phyloP scores from a whole-genome alignment of 768 basidiomycete genomes.

The Phaffia tasmanica region DNA sequence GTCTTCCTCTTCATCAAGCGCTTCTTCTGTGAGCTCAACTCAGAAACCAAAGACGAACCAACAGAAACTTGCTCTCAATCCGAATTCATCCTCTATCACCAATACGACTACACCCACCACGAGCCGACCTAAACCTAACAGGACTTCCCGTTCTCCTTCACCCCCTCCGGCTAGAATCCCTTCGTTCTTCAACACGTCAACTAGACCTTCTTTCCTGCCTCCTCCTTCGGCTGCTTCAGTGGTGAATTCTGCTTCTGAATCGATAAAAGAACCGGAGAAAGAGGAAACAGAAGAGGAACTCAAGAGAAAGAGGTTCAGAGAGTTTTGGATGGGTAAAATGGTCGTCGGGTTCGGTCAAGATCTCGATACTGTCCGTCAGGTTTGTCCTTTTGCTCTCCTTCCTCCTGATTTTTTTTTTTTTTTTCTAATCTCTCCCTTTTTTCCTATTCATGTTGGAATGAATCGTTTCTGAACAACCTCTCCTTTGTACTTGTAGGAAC shows the following conservation, averaged over 20 bases:
- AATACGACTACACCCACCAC: background rate
- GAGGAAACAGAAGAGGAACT: slow-evolving; percentile 43
- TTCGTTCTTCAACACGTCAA: slow-evolving; percentile 9
- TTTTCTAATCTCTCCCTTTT: background rate
- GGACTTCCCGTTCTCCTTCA: slow-evolving; percentile 8
- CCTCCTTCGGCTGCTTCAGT: background rate
- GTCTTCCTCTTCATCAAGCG: background rate
- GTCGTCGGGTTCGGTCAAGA: slow-evolving; percentile 74
- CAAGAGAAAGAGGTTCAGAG: slow-evolving; percentile 58
- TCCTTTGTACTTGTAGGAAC: slow-evolving; percentile 43
- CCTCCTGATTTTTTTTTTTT: background rate
- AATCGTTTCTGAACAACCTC: slow-evolving; percentile 32
- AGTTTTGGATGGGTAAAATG: slow-evolving; percentile 77
- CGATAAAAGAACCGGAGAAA: slow-evolving; percentile 24
- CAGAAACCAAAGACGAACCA: slow-evolving; percentile 1
- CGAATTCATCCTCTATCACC: background rate
- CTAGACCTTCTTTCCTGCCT: slow-evolving; percentile 17
- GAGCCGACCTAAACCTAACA: slow-evolving; percentile 1
- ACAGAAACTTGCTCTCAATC: background rate
- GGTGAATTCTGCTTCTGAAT: slow-evolving; percentile 7
- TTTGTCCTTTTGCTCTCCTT: slow-evolving; percentile 34
- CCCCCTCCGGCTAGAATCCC: slow-evolving; percentile 19
- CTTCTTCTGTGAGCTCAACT: slow-evolving; percentile 3
- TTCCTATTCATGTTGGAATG: background rate
- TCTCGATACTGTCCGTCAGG: slow-evolving; percentile 72